phyloP scores from a whole-genome alignment of 176 grass and related monocot genomes.

The Dactylis glomerata region DNA sequence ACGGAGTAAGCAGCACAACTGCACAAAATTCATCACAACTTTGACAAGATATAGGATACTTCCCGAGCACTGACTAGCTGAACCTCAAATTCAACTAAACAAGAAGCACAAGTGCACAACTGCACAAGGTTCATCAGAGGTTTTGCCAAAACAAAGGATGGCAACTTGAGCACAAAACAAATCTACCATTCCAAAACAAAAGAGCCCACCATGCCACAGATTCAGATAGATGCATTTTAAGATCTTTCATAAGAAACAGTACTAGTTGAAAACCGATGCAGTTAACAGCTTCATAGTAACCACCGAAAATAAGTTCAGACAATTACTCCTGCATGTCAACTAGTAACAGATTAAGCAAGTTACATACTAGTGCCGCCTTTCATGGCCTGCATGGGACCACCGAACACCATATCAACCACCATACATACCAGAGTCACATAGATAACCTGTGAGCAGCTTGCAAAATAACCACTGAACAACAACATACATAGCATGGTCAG shows the following conservation, averaged over 20 bases:
- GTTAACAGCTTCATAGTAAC: background rate
- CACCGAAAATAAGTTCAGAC: too few species aligned
- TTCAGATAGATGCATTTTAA: background rate
- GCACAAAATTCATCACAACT: too few species aligned
- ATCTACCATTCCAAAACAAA: background rate
- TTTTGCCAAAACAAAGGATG: background rate
- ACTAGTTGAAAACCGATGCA: too few species aligned
- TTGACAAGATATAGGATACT: too few species aligned
- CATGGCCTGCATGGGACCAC: background rate
- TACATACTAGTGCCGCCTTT: background rate
- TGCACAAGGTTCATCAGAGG: background rate
- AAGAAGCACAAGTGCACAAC: background rate
- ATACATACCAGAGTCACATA: background rate
- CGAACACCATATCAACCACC: background rate
- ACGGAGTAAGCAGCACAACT: background rate
- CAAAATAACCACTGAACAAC: background rate
- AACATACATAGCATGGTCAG: background rate
- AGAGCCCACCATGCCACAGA: background rate
- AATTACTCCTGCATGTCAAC: too few species aligned
- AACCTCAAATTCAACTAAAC: background rate
- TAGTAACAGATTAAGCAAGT: background rate
- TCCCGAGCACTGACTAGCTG: background rate
- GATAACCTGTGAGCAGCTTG: background rate
- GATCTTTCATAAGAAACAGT: background rate
- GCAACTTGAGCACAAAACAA: background rate